These are phyloP conservation scores for Diaporthe sp. DNA, from an alignment of 2,329 filamentous ascomycete species.

Conservation along the genomic window DNA sequence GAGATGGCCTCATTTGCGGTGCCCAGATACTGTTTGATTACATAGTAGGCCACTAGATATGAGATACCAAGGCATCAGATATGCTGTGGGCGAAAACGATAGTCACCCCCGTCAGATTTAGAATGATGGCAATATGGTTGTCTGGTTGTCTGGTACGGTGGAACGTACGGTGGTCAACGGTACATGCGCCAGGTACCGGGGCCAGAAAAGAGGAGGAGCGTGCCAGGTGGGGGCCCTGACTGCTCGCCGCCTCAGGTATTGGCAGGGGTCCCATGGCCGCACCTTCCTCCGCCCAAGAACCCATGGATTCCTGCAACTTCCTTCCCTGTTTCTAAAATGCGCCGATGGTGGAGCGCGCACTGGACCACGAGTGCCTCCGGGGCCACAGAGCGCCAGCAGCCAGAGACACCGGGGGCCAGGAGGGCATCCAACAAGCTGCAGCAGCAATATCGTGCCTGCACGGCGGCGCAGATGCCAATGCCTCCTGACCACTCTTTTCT, in stretches of 20 bases:
- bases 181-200: background rate
- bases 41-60: background rate
- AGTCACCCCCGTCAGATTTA: background rate
- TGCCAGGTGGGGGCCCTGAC: background rate
- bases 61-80: background rate
- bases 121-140: background rate
- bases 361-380: background rate
- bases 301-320: conserved; percentile 25
- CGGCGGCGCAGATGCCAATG: conserved; percentile 14
- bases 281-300: conserved; percentile 3
- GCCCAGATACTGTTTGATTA: conserved; percentile 20
- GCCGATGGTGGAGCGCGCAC: conserved; percentile 8
- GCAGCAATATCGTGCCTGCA: conserved; percentile 23
- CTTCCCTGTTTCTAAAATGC: conserved; percentile 37
- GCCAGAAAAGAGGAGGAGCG: background rate
- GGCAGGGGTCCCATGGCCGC: conserved; percentile 5
- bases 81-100: background rate
- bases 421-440: conserved; percentile 10
- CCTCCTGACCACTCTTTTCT: conserved; percentile 15
- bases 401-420: conserved; percentile 1
- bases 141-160: background rate
- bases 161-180: background rate
- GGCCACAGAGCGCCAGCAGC: conserved; percentile 3
- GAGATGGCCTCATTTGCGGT: conserved; percentile 30
- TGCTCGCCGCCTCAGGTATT: conserved; percentile 8